Evolutionary conservation across 2,329 filamentous ascomycete species (phyloP).

Genomic region (Ophiostoma sp.): DNA sequence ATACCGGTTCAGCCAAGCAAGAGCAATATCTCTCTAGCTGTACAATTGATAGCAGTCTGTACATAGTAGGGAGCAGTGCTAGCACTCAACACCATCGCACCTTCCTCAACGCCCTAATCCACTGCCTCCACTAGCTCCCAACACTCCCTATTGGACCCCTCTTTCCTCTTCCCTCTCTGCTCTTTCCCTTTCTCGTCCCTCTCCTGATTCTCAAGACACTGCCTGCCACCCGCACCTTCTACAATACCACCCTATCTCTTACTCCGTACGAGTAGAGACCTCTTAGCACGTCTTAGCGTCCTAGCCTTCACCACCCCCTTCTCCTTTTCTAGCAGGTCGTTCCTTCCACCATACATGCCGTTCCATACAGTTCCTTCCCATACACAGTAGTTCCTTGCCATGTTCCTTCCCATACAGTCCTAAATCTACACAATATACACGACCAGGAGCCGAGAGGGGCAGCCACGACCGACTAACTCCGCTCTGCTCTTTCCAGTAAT

Average conservation of each 20-base stretch:
- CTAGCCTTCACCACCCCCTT: conserved; percentile 19
- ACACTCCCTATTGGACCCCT: conserved; percentile 24
- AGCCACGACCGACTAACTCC: conserved; percentile 18
- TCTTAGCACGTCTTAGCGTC: background rate
- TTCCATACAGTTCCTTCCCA: background rate
- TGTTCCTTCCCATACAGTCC: conserved; percentile 8
- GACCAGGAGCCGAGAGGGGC: conserved; percentile 24
- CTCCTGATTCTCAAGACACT: conserved; percentile 8
- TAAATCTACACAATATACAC: conserved; percentile 11
- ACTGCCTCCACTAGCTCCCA: conserved; percentile 15
- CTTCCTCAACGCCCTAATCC: conserved; percentile 14
- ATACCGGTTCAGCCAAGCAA: background rate
- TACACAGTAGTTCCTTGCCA: background rate
- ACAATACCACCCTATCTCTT: background rate
- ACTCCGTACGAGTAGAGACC: background rate
- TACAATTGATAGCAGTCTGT: background rate
- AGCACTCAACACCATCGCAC: conserved; percentile 15
- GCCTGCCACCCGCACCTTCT: background rate
- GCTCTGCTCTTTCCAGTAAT: background rate
- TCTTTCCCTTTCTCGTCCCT: conserved; percentile 18
- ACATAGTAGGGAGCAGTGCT: background rate
- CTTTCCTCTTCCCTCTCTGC: conserved; percentile 18
- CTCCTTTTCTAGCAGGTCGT: conserved; percentile 22
- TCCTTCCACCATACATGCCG: conserved; percentile 17
- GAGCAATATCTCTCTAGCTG: background rate